Evolutionary conservation across 2,329 filamentous ascomycete species (phyloP).

Genomic region (Diaporthe citrichinensis): DNA sequence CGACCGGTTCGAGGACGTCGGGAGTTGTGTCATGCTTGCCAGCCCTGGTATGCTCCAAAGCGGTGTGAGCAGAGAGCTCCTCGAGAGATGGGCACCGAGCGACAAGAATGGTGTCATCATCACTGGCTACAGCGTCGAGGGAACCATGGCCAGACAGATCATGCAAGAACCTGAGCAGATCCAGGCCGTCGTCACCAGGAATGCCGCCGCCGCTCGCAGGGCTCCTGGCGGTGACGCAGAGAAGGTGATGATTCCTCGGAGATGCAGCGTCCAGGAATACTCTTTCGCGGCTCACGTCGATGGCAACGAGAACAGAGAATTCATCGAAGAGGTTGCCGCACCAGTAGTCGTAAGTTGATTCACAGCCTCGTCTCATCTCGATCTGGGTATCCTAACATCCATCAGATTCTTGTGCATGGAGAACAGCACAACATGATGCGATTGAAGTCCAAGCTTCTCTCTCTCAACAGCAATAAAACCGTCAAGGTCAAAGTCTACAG

Average conservation of each 20-base stretch:
- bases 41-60: constrained; percentile 99
- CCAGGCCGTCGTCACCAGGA: constrained; percentile 89
- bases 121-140: constrained; percentile 98
- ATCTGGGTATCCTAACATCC: not conserved
- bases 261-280: constrained; percentile 94
- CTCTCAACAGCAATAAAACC: constrained; percentile 86
- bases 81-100: constrained; percentile 96
- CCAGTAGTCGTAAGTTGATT: constrained; percentile 83
- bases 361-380: too few species aligned
- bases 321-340: constrained; percentile 93
- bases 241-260: constrained; percentile 89
- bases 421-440: constrained; percentile 99
- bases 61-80: constrained; percentile 90
- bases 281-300: constrained; percentile 98
- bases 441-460: constrained; percentile 92
- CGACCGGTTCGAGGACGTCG: constrained; percentile 95
- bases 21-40: constrained; percentile 96
- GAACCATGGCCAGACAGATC: constrained; percentile 97
- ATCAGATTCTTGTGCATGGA: constrained; percentile 92
- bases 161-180: constrained; percentile 96
- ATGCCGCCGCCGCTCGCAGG: constrained; percentile 73
- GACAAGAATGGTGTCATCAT: constrained; percentile 99
- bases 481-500: constrained; percentile 93
- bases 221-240: constrained; percentile 80
- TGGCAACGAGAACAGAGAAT: constrained; percentile 94